Percentiles rank a stretch among this genome's conserved stretches.
Evolutionary conservation across 2,329 filamentous ascomycete genomes (phyloP).

Genomic region (Claviceps maximensis): DNA sequence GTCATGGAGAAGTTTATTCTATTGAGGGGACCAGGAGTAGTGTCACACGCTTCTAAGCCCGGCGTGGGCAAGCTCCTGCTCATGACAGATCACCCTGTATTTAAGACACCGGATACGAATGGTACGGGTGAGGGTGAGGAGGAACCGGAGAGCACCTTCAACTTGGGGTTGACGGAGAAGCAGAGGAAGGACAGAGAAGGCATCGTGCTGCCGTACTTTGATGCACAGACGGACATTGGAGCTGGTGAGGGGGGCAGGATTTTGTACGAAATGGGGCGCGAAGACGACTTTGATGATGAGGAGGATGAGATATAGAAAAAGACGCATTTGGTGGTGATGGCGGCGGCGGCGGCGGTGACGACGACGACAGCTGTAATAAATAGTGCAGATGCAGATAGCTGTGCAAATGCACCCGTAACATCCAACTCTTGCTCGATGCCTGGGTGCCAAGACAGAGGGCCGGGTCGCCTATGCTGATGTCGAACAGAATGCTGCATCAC

Average conservation of each 20-base stretch:
- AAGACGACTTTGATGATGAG: constrained; percentile 95
- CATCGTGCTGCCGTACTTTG: constrained; percentile 89
- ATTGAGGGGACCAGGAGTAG: constrained; percentile 10
- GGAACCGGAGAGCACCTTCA: constrained; percentile 65
- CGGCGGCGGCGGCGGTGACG: background rate
- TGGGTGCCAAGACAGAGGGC: no score
- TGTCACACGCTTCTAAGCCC: constrained; percentile 10
- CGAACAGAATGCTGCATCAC: no score
- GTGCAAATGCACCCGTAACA: no score
- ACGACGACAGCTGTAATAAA: background rate
- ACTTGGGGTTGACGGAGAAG: constrained; percentile 76
- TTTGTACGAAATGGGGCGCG: constrained; percentile 88
- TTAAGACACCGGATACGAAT: constrained; percentile 31
- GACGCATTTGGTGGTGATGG: background rate
- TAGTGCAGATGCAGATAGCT: background rate
- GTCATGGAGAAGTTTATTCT: constrained; percentile 56
- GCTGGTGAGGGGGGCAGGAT: constrained; percentile 83
- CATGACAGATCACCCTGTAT: constrained; percentile 65
- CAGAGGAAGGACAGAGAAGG: constrained; percentile 77
- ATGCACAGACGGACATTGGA: constrained; percentile 73
- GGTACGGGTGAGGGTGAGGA: constrained; percentile 31
- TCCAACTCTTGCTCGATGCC: background rate
- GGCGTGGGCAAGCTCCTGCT: constrained; percentile 34
- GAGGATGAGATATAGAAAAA: constrained; percentile 78
- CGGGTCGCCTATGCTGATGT: no score